These are phyloP conservation scores for Phaeosphaeria sp. DNA, from an alignment of 2,329 filamentous ascomycete genomes.

Conservation along the genomic window DNA sequence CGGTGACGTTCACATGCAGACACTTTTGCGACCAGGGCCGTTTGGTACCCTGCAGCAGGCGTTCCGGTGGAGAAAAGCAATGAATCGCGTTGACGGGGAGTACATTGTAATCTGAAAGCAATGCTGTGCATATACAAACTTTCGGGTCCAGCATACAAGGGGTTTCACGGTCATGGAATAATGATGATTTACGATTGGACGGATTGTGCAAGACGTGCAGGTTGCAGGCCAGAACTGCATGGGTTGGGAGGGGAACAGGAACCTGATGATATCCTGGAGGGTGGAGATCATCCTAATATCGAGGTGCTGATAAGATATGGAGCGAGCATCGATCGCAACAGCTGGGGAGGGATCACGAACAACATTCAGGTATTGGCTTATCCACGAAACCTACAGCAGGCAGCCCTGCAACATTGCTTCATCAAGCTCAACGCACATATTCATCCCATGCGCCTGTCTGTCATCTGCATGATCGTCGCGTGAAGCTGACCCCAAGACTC, in stretches of 20 bases:
- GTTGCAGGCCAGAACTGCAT: conserved; percentile 3
- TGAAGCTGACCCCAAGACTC: background rate
- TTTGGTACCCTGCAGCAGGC: conserved; percentile 42
- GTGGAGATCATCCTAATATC: conserved; percentile 3
- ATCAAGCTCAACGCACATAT: background rate
- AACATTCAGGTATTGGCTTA: background rate
- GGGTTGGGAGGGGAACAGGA: conserved; percentile 10
- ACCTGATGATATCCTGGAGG: conserved; percentile 6
- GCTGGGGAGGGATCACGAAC: background rate
- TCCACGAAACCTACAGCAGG: conserved; percentile 1
- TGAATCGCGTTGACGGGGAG: conserved; percentile 59
- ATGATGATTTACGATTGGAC: conserved; percentile 5
- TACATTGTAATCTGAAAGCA: conserved; percentile 57
- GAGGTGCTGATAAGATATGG: conserved; percentile 1
- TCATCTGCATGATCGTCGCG: background rate
- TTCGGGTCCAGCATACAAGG: conserved; percentile 23
- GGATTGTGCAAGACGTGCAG: conserved; percentile 13
- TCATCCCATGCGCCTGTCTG: background rate
- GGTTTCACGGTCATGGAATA: conserved; percentile 4
- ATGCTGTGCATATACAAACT: conserved; percentile 9
- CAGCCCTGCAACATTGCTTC: conserved; percentile 4
- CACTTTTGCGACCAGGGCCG: conserved; percentile 20
- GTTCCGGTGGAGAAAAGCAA: conserved; percentile 59
- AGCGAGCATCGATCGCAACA: background rate
- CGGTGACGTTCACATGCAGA: conserved; percentile 26